Base-by-base conservation (phyloP, 495 filamentous ascomycete species). In the Tuber microsphaerosporum region DNA sequence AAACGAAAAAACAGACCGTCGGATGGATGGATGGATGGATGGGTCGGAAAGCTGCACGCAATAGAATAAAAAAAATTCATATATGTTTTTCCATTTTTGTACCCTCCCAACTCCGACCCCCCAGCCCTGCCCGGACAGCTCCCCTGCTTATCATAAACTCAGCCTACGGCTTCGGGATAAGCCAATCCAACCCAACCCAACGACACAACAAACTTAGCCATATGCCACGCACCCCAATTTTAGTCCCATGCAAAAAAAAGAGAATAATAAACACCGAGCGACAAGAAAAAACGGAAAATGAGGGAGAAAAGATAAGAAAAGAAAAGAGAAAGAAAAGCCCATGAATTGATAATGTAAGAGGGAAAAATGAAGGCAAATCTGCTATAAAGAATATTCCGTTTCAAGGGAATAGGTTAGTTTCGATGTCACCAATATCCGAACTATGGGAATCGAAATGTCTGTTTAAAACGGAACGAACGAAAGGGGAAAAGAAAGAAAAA, bases 251-350 rank as follows among this genome's bases (percentile, higher is more conserved):
- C 26, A 65, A 65, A 65, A 73, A 46, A 69, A 71, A 26, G 71
- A 65, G 41, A 69, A 68, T 75, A 70, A 76, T 75, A 70, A 76
- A 46, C 61, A 71, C 73, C 46, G 41, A 73, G 65, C 56, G 46
- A 44, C 22, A 26, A 61, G 69, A 69, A 69, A 75, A 79, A 22
- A 68, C 56, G 48, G n/a, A 68, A 75, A 75, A 70, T 26, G 51
- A 42, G 22, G 22, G 22, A 51, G 6, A 61, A 31, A 61, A 61
- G n/a, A 31, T 14, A 5, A 61, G 51, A 61, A 9, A 16, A 4
- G 16, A 8, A 56, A 31, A 4, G 51, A 56, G n/a, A 31, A 61
- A 61, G n/a, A 31, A 16, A 61, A 26, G 1, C 56, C 56, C 14
- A 34, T 65, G 26, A 34, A 34, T 31, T 34, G 56, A 65, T 65